phyloP scores from a whole-genome alignment of 495 filamentous ascomycete species.

The Aspergillus wentii region DNA sequence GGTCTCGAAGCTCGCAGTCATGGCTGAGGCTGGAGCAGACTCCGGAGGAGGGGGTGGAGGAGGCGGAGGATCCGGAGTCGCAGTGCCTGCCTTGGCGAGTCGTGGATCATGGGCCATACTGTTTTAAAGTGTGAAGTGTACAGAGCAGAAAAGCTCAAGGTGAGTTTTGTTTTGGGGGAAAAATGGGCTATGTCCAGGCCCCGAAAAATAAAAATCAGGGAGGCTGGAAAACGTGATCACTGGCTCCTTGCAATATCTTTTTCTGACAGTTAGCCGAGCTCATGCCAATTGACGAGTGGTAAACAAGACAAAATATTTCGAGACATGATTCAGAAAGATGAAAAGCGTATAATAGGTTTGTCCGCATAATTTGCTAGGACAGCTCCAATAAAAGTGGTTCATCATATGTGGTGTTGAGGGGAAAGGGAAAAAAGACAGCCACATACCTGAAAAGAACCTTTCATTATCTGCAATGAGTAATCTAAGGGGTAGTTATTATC shows the following conservation, averaged over 20 bases:
- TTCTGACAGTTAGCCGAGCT: slow-evolving; percentile 18
- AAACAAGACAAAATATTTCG: slow-evolving; percentile 2
- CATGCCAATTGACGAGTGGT: slow-evolving; percentile 1
- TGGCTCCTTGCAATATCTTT: slow-evolving; percentile 32
- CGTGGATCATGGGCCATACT: slow-evolving; percentile 56
- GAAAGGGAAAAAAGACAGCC: not conserved
- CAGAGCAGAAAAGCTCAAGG: slow-evolving; percentile 4
- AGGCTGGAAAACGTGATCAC: slow-evolving; percentile 37
- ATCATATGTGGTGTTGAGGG: slow-evolving; percentile 44
- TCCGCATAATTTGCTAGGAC: slow-evolving; percentile 69
- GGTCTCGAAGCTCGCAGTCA: slow-evolving; percentile 14
- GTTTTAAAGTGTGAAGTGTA: slow-evolving; percentile 3
- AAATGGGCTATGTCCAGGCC: slow-evolving; percentile 4
- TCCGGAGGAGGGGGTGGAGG: slow-evolving; percentile 49
- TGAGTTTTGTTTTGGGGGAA: slow-evolving; percentile 3
- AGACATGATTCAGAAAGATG: slow-evolving; percentile 26
- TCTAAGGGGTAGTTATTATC: slow-evolving; percentile 12
- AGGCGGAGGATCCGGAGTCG: slow-evolving; percentile 44
- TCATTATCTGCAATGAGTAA: slow-evolving; percentile 24
- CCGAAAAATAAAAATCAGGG: slow-evolving; percentile 22
- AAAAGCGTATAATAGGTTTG: slow-evolving; percentile 49
- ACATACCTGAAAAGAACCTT: slow-evolving; percentile 34
- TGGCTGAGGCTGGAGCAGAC: slow-evolving; percentile 9
- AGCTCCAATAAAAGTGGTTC: slow-evolving; percentile 89
- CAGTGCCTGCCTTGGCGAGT: slow-evolving; percentile 40